Conservation (phyloP, 2,329 filamentous ascomycete species). For the Trichoderma breve region DNA sequence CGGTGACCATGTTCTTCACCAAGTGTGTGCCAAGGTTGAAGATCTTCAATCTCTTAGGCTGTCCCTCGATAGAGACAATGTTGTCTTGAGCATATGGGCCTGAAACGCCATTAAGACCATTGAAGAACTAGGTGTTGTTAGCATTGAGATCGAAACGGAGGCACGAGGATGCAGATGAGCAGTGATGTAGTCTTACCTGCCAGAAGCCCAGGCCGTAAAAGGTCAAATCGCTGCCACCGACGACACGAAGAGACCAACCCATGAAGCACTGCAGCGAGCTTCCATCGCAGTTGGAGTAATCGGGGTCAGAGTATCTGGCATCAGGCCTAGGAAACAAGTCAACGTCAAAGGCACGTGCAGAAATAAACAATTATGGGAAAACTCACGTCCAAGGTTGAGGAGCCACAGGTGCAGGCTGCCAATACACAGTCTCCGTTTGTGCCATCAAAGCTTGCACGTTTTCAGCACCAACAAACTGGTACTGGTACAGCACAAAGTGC, state of each 20-base stretch:
- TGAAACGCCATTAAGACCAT: conserved; percentile 17
- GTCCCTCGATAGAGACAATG: conserved; percentile 20
- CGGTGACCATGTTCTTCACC: conserved; percentile 22
- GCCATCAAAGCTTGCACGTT: conserved; percentile 45
- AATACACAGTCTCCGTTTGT: conserved; percentile 49
- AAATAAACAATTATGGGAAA: too few species aligned
- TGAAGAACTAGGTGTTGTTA: conserved; percentile 20
- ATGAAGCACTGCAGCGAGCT: conserved; percentile 12
- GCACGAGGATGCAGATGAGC: neutral
- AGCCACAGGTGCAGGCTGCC: conserved; percentile 32
- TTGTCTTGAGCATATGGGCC: conserved; percentile 23
- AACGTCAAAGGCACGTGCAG: neutral
- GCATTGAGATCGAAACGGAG: neutral
- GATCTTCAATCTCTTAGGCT: conserved; percentile 20
- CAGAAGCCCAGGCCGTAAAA: conserved; percentile 20
- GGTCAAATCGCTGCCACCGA: conserved; percentile 15
- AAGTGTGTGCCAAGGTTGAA: conserved; percentile 21
- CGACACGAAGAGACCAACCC: conserved; percentile 20
- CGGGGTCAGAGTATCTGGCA: conserved; percentile 23
- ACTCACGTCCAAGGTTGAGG: conserved; percentile 39
- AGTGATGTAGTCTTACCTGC: conserved; percentile 11
- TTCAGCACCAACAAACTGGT: conserved; percentile 45
- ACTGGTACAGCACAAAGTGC: conserved; percentile 53
- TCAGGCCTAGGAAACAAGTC: conserved; percentile 12
- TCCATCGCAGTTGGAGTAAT: conserved; percentile 25